Base-by-base conservation (phyloP, 306 rosid species). In the Senna tora region DNA sequence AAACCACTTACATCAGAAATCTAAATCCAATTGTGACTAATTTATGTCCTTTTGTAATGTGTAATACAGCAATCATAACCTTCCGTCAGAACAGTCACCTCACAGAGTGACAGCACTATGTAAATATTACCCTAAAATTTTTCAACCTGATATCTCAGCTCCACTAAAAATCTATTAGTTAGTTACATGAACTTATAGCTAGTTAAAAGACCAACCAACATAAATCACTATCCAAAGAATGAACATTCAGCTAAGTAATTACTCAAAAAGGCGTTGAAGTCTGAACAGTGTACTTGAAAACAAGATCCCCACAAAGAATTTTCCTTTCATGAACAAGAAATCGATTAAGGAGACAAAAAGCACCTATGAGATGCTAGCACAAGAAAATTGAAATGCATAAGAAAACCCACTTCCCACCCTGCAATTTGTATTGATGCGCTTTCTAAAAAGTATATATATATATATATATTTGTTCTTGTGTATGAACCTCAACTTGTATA, bases 181-280 rank as follows among this genome's bases (percentile, higher is more conserved):
- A 25, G 28, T 14, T 7, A 32, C n/a, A 65, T 8, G 4, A 16
- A 30, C 21, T 22, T 45, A 30, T 17, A 62, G 34, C 19, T 30
- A 67, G 32, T 49, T 10, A 67, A 43, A 30, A 10, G 32, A 49
- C 49, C 59, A 9, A 49, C 58, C 45, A 32, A 67, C 46, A 11
- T 2, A 47, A 49, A 17, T 5, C 57, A 66, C 4, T 25, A 8
- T 55, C 16, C 22, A 28, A 47, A 21, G 43, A 17, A 9, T 25
- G 20, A 36, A 39, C 9, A 39, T 5, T 61, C 19, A 62, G 13
- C 21, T 5, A 2, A 47, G 32, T 5, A 32, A 49, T 32, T 49
- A 67, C 46, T 49, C 28, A 46, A 32, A 2, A 36, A 67, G 2
- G 33, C 28, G n/a, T n/a, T n/a, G n/a, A n/a, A n/a, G n/a, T 67